Evolutionary conservation across 2,329 filamentous ascomycete species (phyloP).

Genomic region (Monosporascus sp.): DNA sequence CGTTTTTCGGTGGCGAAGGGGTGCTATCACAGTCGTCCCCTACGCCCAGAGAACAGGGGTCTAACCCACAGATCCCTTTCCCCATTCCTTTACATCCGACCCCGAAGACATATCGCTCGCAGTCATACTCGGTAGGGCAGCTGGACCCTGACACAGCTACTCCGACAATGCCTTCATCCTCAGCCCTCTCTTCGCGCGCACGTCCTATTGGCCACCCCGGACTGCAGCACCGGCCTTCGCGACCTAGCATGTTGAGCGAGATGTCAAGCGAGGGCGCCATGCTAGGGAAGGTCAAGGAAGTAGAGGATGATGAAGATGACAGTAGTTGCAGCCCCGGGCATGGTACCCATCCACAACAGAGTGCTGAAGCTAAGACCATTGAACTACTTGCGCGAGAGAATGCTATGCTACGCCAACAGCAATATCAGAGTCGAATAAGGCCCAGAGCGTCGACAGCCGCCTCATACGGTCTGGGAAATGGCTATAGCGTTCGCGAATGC

Average conservation of each 20-base stretch:
- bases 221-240: slow-evolving; percentile 75
- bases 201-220: slow-evolving; percentile 55
- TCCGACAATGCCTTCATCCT: slow-evolving; percentile 38
- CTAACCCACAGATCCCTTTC: slow-evolving; percentile 70
- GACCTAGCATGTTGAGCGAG: slow-evolving; percentile 70
- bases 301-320: slow-evolving; percentile 58
- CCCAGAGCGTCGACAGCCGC: slow-evolving; percentile 53
- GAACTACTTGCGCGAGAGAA: slow-evolving; percentile 59
- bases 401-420: slow-evolving; percentile 51
- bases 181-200: slow-evolving; percentile 45
- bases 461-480: slow-evolving; percentile 48
- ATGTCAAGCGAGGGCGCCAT: slow-evolving; percentile 59
- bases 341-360: slow-evolving; percentile 47
- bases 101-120: slow-evolving; percentile 87
- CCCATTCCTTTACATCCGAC: slow-evolving; percentile 84
- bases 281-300: slow-evolving; percentile 65
- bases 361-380: slow-evolving; percentile 55
- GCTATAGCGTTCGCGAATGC: slow-evolving; percentile 53
- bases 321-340: slow-evolving; percentile 51
- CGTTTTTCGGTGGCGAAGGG: slow-evolving; percentile 44
- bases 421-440: slow-evolving; percentile 51
- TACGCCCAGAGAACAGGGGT: slow-evolving; percentile 45
- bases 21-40: slow-evolving; percentile 44
- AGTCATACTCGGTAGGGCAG: slow-evolving; percentile 94
- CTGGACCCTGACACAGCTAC: slow-evolving; percentile 61